A percentile compares a stretch with the other conserved stretches of the same genome.
Conservation (phyloP, 2,329 filamentous ascomycete species). For the Berkeleyomyces basicola region DNA sequence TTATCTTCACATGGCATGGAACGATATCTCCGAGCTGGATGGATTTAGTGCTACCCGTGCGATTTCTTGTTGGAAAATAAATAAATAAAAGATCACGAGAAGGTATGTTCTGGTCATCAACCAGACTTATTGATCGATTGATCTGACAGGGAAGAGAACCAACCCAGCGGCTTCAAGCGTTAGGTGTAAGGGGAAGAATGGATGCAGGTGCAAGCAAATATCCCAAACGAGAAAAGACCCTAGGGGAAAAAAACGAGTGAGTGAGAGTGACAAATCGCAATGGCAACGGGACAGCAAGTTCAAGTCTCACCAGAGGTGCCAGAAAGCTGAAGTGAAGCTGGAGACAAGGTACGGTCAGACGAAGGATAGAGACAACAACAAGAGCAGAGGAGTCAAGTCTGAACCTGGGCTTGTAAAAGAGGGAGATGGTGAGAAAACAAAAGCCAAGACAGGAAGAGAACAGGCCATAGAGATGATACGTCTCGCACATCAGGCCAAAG, state of each 20-base stretch:
- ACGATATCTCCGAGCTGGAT: too few relatives aligned
- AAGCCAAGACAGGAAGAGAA: background rate
- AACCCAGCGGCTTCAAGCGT: background rate
- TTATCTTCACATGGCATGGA: too few relatives aligned
- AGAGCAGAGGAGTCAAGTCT: background rate
- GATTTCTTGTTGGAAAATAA: background rate
- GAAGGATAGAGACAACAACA: background rate
- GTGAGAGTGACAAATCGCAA: background rate
- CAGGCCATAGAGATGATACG: background rate
- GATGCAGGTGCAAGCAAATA: background rate
- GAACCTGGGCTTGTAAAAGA: background rate
- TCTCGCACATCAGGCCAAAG: background rate
- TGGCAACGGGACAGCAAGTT: background rate
- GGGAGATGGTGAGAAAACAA: background rate
- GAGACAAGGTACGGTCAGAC: background rate
- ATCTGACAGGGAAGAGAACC: background rate
- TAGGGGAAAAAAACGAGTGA: background rate
- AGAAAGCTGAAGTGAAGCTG: background rate
- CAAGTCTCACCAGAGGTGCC: background rate
- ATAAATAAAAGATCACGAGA: background rate
- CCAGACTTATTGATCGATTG: background rate
- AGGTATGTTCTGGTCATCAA: background rate
- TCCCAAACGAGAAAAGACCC: background rate
- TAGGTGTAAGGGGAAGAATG: background rate
- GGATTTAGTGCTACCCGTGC: too few relatives aligned